phyloP scores from a whole-genome alignment of 768 basidiomycete species.

The Lactifluus rugatus region DNA sequence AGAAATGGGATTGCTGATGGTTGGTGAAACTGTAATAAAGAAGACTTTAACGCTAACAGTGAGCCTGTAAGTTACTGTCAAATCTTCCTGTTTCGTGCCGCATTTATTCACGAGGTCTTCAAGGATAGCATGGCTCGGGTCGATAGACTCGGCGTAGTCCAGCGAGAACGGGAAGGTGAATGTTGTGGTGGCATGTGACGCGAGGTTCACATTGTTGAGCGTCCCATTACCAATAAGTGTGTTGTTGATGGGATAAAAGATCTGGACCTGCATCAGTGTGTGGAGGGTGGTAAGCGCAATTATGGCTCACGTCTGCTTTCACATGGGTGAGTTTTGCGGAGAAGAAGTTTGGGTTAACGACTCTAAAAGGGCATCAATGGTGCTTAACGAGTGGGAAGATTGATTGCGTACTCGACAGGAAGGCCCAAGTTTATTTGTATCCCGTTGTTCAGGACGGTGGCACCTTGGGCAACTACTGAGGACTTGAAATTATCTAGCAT shows the following conservation, averaged over 20 bases:
- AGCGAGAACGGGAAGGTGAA: conserved; percentile 72
- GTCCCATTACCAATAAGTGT: conserved; percentile 58
- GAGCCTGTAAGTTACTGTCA: conserved; percentile 58
- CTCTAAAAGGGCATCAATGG: conserved; percentile 33
- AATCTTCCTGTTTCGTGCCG: conserved; percentile 33
- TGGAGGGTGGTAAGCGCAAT: background rate
- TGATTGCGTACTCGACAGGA: conserved; percentile 10
- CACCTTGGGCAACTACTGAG: background rate
- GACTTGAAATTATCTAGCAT: background rate
- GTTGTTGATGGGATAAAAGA: conserved; percentile 67
- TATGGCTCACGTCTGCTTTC: conserved; percentile 41
- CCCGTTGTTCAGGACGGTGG: conserved; percentile 6
- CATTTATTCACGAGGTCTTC: conserved; percentile 55
- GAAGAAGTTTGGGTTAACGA: conserved; percentile 78
- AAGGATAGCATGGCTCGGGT: conserved; percentile 49
- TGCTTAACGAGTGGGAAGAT: conserved; percentile 9
- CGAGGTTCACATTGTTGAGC: conserved; percentile 33
- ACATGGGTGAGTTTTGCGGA: conserved; percentile 55
- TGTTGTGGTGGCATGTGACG: conserved; percentile 46
- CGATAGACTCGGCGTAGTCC: conserved; percentile 43
- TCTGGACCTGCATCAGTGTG: conserved; percentile 30
- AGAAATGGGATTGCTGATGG: conserved; percentile 47
- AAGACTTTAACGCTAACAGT: conserved; percentile 59
- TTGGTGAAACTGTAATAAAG: conserved; percentile 57
- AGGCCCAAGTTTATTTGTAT: conserved; percentile 16